These are phyloP conservation scores for Russula sp. DNA, from an alignment of 768 basidiomycete genomes.

Conservation along the genomic window DNA sequence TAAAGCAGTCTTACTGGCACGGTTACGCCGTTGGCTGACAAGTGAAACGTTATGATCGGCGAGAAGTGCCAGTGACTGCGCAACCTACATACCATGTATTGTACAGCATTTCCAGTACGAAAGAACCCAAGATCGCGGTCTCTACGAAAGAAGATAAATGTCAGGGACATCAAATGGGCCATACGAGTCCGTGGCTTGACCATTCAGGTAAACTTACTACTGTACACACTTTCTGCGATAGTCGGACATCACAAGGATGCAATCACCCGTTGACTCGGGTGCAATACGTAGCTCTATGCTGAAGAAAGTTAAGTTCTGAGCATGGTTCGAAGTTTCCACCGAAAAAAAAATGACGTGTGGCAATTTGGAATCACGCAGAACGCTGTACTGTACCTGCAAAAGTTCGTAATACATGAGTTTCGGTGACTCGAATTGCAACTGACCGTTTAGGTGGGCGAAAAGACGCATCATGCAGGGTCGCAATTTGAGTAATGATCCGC, in stretches of 20 bases:
- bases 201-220: not conserved
- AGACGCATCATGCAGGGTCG: not conserved
- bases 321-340: not conserved
- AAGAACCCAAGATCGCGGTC: not conserved
- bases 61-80: slow-evolving; percentile 2
- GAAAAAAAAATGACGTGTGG: not conserved
- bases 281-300: not conserved
- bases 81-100: not conserved
- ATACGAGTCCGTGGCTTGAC: not conserved
- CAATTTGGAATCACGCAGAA: not conserved
- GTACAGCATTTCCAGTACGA: too few species aligned
- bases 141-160: slow-evolving; percentile 2
- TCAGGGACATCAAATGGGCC: not conserved
- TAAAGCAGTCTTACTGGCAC: not conserved
- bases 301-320: slow-evolving; percentile 2
- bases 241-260: not conserved
- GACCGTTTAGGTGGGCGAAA: not conserved
- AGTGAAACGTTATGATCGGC: slow-evolving; percentile 15
- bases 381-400: slow-evolving; percentile 12
- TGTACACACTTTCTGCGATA: not conserved
- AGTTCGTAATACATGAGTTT: not conserved
- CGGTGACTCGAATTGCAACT: not conserved
- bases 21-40: not conserved
- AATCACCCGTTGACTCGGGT: not conserved
- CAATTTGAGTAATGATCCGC: slow-evolving; percentile 8